Base-by-base conservation (phyloP, 768 basidiomycete genomes). In the Psilocybe azurescens region DNA sequence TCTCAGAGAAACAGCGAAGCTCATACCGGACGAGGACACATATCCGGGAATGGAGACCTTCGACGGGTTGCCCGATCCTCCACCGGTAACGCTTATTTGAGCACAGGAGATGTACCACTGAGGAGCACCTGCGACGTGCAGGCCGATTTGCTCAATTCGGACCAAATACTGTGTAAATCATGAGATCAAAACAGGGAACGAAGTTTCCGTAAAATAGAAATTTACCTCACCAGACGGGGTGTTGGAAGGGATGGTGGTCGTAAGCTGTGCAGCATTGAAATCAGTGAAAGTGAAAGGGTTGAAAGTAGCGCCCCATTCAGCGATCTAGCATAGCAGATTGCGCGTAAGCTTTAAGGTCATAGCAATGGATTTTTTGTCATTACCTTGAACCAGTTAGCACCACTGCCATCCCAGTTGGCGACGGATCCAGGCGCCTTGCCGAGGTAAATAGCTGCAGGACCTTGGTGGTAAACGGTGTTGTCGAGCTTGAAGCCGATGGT, bases 381-480 rank as follows among this genome's bases (percentile, higher is more conserved):
- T 62, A 80, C 80, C 78, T 84, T 83, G 71, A 85, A 85, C 84
- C 84, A 86, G 60, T 79, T 77, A 18, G 72, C 64, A 48, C 84
- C 84, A 61, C 75, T 77, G 44, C 83, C 84, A 38, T 82, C 81
- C 78, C 81, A 84, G 60, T 62, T 68, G 4, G 77, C 73, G 24
- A 73, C 82, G 28, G 73, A 73, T 5, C 69, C 62, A 0, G 83
- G 82, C 7, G 81, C 83, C 65, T 79, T 77, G 29, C 83, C 83
- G 58, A 86, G 74, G 64, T 81, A 82, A 60, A 82, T 79, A 9
- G 80, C 79, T 56, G 79, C 78, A 3, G 80, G 79, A 6, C 81
- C 81, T 29, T 68, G 71, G 61, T 82, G 81, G 69, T 79, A 82
- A 16, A 82, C n/a, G 1, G 76, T 77, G 33, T 63, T 66, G 67